Evolutionary conservation across 2,329 filamentous ascomycete genomes (phyloP).

Genomic region (Fusarium sp.): DNA sequence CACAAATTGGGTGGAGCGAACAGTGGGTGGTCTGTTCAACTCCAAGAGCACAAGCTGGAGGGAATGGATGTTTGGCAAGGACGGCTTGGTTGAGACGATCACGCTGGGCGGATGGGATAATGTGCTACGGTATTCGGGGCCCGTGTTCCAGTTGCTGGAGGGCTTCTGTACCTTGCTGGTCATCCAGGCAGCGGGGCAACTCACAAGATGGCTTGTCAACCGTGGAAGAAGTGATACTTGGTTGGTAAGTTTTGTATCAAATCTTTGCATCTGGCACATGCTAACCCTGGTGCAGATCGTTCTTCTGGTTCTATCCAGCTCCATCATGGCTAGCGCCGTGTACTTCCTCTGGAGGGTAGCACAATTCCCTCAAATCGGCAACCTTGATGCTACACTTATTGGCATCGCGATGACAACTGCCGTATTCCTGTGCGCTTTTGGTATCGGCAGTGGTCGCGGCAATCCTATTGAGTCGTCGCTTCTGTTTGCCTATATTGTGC

Average conservation of each 20-base stretch:
- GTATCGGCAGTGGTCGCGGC: slow-evolving; percentile 91
- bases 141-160: slow-evolving; percentile 92
- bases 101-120: slow-evolving; percentile 91
- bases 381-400: slow-evolving; percentile 90
- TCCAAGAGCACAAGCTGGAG: slow-evolving; percentile 72
- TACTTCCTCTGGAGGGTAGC: slow-evolving; percentile 98
- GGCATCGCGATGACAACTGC: slow-evolving; percentile 92
- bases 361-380: slow-evolving; percentile 91
- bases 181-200: slow-evolving; percentile 93
- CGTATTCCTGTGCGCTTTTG: slow-evolving; percentile 91
- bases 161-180: slow-evolving; percentile 96
- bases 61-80: slow-evolving; percentile 89
- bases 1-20: slow-evolving; percentile 83
- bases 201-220: slow-evolving; percentile 95
- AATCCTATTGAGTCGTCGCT: slow-evolving; percentile 96
- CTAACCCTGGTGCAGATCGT: slow-evolving; percentile 74
- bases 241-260: slow-evolving; percentile 73
- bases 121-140: slow-evolving; percentile 86
- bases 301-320: slow-evolving; percentile 86
- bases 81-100: slow-evolving; percentile 81
- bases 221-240: slow-evolving; percentile 92
- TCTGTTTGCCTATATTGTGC: slow-evolving; percentile 95
- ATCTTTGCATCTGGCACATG: background rate
- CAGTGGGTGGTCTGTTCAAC: slow-evolving; percentile 73
- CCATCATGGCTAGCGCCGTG: slow-evolving; percentile 89